Evolutionary conservation across 106 monocot species (phyloP), one percentile per base, ranked within the genome.

Genomic region (Amphibolis antarctica): DNA sequence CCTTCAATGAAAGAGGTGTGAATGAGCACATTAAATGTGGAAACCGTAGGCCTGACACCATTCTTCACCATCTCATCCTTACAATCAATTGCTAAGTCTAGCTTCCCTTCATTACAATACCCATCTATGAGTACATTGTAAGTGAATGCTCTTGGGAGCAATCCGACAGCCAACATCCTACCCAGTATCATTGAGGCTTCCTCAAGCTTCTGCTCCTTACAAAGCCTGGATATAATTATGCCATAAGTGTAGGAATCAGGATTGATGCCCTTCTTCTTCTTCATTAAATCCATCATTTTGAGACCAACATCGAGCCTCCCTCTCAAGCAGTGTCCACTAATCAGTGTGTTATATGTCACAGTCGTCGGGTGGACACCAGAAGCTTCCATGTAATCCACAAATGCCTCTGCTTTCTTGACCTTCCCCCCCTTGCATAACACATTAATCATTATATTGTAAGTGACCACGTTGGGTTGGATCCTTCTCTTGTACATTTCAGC

Each of bases 361-460:
- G 61, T 70, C 19, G 72, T 89, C 0, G 93, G 93, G 9, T 44
- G 55, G 46, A 84, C 22, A 0, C 88, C 85, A 0, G 42, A 80
- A 4, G 62, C 75, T 73, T 83, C 79, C 93, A 94, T 83, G 75
- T 59, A 66, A 28, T 69, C 64, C 4, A 94, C 22, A 64, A 94
- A 86, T 28, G 68, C 71, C 69, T 55, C 65, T 0, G 89, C 93
- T 65, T 89, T 89, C 51, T 52, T 77, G 30, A 86, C 57, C 70
- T 94, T 94, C 25, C 83, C 83, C 61, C 86, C 70, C 69, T 74
- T 81, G 71, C 86, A 94, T 27, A 89, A 75, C 50, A 74, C 80
- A 66, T 82, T 81, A 53, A 94, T 73, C 93, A 94, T 94, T 46
- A 94, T 82, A 46, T 94, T 94, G 73, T 75, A 94, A 25, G 93